These are phyloP conservation scores for Mrakia blollopis DNA, from an alignment of 768 basidiomycete species.

Conservation along the genomic window DNA sequence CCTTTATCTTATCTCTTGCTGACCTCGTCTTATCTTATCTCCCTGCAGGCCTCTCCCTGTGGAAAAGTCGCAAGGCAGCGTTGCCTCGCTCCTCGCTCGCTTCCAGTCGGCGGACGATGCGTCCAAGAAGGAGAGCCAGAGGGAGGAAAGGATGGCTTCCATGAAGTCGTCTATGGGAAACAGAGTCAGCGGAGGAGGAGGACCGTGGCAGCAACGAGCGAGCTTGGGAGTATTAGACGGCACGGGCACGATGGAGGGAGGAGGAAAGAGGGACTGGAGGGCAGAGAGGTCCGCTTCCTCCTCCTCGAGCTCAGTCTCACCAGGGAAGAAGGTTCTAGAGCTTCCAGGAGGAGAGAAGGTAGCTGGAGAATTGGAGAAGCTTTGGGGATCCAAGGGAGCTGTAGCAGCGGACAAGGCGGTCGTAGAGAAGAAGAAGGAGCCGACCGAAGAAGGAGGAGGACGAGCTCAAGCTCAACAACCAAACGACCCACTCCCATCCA, in stretches of 20 bases:
- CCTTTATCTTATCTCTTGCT: not conserved
- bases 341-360: conserved; percentile 17
- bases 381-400: conserved; percentile 3
- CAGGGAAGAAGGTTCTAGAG: conserved; percentile 8
- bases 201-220: not conserved
- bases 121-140: conserved; percentile 6
- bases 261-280: conserved; percentile 12
- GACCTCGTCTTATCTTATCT: not conserved
- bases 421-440: too few species aligned
- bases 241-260: not conserved
- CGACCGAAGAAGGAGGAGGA: not conserved
- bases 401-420: not conserved
- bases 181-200: conserved; percentile 2
- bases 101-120: conserved; percentile 13
- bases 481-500: not conserved
- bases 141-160: conserved; percentile 19
- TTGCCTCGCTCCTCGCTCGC: not conserved
- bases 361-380: conserved; percentile 8
- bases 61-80: not conserved
- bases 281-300: not conserved
- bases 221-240: not conserved
- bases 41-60: conserved; percentile 7
- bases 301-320: conserved; percentile 4
- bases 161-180: conserved; percentile 18
- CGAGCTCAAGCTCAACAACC: not conserved